Percentiles rank a stretch among this genome's conserved stretches.
phyloP scores from a whole-genome alignment of 2,329 filamentous ascomycete species.

The Verruconis gallopava region DNA sequence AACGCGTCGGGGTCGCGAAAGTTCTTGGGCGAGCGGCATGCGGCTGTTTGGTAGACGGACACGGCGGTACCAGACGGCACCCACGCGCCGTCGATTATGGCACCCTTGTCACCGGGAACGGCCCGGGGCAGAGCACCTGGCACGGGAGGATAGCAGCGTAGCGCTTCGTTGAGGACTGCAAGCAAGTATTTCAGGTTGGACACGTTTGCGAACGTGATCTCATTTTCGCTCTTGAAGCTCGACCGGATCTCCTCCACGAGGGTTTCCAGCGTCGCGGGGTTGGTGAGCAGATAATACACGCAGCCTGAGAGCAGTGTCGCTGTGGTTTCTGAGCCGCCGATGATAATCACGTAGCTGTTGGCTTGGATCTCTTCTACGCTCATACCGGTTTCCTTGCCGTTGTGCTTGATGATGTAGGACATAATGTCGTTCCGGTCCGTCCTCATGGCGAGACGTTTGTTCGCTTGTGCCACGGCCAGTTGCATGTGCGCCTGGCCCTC shows the following conservation, averaged over 20 bases:
- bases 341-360: slow-evolving; percentile 15
- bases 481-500: not conserved
- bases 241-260: slow-evolving; percentile 2
- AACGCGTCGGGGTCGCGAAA: slow-evolving; percentile 3
- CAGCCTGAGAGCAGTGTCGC: not conserved
- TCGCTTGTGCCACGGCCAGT: not conserved
- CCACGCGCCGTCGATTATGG: not conserved
- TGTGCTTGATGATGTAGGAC: slow-evolving; percentile 10
- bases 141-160: slow-evolving; percentile 12
- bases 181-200: slow-evolving; percentile 4
- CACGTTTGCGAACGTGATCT: slow-evolving; percentile 3
- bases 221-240: not conserved
- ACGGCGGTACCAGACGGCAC: not conserved
- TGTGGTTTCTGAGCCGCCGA: slow-evolving; percentile 2
- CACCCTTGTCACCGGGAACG: slow-evolving; percentile 14
- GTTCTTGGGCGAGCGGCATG: not conserved
- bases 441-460: slow-evolving; percentile 14
- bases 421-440: slow-evolving; percentile 20
- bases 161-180: slow-evolving; percentile 7
- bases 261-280: not conserved
- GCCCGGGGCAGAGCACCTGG: slow-evolving; percentile 15
- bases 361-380: slow-evolving; percentile 21
- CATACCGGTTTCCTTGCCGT: slow-evolving; percentile 17
- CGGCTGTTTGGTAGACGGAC: not conserved
- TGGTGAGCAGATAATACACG: not conserved